Conservation (phyloP, 257 asterid species). For the Oldenlandia corymbosa region DNA sequence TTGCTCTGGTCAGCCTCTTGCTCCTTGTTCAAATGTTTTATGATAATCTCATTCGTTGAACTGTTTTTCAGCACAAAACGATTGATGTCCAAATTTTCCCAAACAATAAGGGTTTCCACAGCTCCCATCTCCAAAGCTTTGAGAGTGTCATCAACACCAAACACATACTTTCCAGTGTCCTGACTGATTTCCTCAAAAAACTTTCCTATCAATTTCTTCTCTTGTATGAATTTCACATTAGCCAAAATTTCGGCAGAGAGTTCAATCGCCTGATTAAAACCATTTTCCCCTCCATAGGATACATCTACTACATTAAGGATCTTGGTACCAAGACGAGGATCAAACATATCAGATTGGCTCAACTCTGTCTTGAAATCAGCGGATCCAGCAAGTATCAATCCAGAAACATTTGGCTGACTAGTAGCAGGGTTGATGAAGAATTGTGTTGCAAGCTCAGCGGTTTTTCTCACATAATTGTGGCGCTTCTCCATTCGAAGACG, state of each 20-base stretch:
- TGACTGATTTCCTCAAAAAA: conserved; percentile 48
- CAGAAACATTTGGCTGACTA: conserved; percentile 43
- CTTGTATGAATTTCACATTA: conserved; percentile 44
- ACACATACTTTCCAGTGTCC: conserved; percentile 42
- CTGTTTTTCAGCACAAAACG: conserved; percentile 28
- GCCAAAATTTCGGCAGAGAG: conserved; percentile 40
- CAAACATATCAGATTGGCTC: conserved; percentile 48
- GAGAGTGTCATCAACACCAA: conserved; percentile 44
- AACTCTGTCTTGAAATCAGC: conserved; percentile 47
- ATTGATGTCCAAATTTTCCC: conserved; percentile 47
- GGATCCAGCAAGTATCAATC: conserved; percentile 41
- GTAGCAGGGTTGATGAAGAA: conserved; percentile 43
- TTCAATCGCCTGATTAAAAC: conserved; percentile 45
- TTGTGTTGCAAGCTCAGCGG: conserved; percentile 47
- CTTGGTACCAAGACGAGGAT: conserved; percentile 41
- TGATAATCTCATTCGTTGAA: conserved; percentile 22
- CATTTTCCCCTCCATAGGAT: conserved; percentile 46
- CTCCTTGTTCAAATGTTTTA: conserved; percentile 38
- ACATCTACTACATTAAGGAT: conserved; percentile 45
- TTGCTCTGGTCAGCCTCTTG: conserved; percentile 33
- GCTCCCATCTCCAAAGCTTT: conserved; percentile 47
- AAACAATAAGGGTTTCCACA: conserved; percentile 38
- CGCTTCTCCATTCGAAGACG: conserved; percentile 51
- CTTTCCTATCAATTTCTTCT: conserved; percentile 40
- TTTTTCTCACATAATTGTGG: conserved; percentile 41